These are phyloP conservation scores for Symbiodinium pilosum DNA, from an alignment of 73 alveolate species.

Conservation along the genomic window DNA sequence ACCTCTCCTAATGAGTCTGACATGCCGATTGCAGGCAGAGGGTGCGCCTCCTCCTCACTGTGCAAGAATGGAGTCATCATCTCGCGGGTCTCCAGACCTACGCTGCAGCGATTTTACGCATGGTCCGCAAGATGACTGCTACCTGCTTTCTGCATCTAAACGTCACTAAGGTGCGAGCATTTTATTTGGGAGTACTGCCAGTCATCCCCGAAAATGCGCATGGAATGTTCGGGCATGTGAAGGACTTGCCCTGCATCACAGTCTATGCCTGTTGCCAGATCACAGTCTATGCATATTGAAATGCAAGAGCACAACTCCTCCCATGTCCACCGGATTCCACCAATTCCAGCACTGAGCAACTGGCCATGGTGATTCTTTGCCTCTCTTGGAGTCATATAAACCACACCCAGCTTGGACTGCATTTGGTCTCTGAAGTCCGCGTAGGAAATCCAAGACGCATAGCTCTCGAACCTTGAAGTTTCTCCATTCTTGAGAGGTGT, in stretches of 20 bases:
- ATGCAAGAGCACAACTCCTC: too few species aligned
- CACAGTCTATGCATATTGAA: neutral
- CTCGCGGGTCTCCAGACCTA: conserved; percentile 74
- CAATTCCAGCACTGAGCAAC: neutral
- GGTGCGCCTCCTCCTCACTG: conserved; percentile 58
- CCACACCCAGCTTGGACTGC: neutral
- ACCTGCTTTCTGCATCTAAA: too few species aligned
- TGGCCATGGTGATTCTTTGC: conserved; percentile 49
- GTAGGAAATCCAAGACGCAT: conserved; percentile 44
- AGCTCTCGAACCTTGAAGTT: conserved; percentile 30
- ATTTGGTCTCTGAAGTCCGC: conserved; percentile 26
- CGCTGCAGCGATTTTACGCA: neutral
- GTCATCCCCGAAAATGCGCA: conserved; percentile 40
- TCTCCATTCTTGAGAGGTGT: neutral
- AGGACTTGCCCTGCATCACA: conserved; percentile 33
- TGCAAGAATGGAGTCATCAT: conserved; percentile 54
- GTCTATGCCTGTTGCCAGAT: neutral
- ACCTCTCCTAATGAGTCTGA: too few species aligned
- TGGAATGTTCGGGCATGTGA: neutral
- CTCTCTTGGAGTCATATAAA: conserved; percentile 67
- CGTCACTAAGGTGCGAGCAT: neutral
- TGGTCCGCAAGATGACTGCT: too few species aligned
- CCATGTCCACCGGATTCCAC: neutral
- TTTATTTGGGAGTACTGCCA: conserved; percentile 24
- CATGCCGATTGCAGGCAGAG: too few species aligned